Conservation (phyloP, 1,139 yeast genomes). For the Scheffersomyces insectosa region DNA sequence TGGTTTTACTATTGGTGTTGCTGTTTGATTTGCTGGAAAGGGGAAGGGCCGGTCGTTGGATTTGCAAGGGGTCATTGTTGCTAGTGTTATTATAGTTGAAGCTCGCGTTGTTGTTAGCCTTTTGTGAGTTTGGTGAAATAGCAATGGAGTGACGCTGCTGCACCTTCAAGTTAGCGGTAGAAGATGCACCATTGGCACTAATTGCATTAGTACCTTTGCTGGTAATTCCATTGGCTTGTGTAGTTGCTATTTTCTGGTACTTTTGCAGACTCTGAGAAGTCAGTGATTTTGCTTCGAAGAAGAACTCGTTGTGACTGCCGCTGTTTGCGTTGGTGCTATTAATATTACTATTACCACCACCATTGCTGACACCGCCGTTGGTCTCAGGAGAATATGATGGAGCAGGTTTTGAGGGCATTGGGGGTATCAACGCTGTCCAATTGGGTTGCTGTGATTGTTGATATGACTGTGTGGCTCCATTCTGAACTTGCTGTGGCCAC, state of each 20-base stretch:
- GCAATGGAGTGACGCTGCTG: conserved; percentile 20
- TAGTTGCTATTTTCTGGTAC: background rate
- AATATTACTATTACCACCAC: too few species aligned
- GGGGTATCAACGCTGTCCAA: conserved; percentile 31
- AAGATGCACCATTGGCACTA: background rate
- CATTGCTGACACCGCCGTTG: too few species aligned
- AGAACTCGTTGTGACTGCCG: background rate
- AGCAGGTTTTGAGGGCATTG: conserved; percentile 22
- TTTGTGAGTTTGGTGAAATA: conserved; percentile 13
- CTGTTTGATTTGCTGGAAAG: conserved; percentile 1
- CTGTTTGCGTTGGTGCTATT: conserved; percentile 1
- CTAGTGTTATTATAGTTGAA: conserved; percentile 2
- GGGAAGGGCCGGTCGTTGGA: conserved; percentile 8
- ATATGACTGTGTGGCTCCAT: conserved; percentile 1
- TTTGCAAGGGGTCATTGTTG: conserved; percentile 3
- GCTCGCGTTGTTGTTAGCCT: conserved; percentile 4
- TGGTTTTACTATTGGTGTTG: conserved; percentile 1
- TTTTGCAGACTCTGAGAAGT: background rate
- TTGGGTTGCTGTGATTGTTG: conserved; percentile 8
- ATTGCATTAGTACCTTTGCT: background rate
- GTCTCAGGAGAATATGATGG: conserved; percentile 7
- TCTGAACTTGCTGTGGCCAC: background rate
- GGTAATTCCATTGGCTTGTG: conserved; percentile 3
- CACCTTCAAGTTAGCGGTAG: conserved; percentile 2
- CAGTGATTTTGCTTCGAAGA: background rate